Conservation (phyloP, 2,329 filamentous ascomycete genomes). For the Hymenoscyphus albidus region DNA sequence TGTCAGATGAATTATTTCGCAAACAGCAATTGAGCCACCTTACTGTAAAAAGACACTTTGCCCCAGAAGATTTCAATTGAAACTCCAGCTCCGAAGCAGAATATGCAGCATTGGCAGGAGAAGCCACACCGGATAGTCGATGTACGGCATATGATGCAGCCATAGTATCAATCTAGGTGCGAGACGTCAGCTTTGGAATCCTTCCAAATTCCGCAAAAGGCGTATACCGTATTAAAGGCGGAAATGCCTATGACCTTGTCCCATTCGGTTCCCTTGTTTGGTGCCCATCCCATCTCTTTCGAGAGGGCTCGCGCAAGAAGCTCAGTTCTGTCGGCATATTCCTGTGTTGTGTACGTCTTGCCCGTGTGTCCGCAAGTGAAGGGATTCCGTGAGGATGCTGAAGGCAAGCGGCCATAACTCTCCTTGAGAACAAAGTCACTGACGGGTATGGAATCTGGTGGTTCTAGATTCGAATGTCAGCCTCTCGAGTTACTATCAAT, state of each 20-base stretch:
- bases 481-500: not conserved
- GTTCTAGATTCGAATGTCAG: slow-evolving; percentile 13
- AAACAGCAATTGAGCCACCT: not conserved
- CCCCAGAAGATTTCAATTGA: slow-evolving; percentile 74
- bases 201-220: slow-evolving; percentile 2
- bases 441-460: slow-evolving; percentile 69
- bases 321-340: slow-evolving; percentile 64
- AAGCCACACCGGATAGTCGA: slow-evolving; percentile 68
- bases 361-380: slow-evolving; percentile 76
- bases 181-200: not conserved
- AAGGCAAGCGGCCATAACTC: slow-evolving; percentile 60
- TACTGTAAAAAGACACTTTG: slow-evolving; percentile 73
- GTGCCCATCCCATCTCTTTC: slow-evolving; percentile 67
- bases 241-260: slow-evolving; percentile 76
- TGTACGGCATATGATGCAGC: slow-evolving; percentile 71
- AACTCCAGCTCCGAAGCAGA: slow-evolving; percentile 77
- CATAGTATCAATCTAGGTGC: slow-evolving; percentile 65
- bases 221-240: slow-evolving; percentile 69
- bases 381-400: slow-evolving; percentile 61
- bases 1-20: not conserved
- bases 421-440: slow-evolving; percentile 75
- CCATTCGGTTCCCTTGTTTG: slow-evolving; percentile 71
- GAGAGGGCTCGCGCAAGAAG: slow-evolving; percentile 63
- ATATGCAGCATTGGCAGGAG: slow-evolving; percentile 83
- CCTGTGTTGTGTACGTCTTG: slow-evolving; percentile 57